Percentiles rank a stretch among this genome's conserved stretches.
These are phyloP conservation scores for Blyttiomyces sp. DNA, from an alignment of 371 early-diverging fungal species.

Conservation along the genomic window DNA sequence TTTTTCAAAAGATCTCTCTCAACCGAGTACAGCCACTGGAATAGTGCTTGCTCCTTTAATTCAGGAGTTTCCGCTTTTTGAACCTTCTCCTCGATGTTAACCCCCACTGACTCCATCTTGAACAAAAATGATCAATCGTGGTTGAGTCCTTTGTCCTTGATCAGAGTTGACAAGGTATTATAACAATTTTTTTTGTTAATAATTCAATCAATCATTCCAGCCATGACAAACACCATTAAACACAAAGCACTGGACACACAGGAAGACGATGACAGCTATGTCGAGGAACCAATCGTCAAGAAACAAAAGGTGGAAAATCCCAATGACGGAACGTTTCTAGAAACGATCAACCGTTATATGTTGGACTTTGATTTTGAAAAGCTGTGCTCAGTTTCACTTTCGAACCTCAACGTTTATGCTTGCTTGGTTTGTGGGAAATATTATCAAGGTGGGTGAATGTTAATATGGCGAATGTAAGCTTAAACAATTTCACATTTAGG, in stretches of 20 bases:
- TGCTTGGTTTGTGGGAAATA: slow-evolving; percentile 97
- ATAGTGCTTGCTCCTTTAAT: slow-evolving; percentile 71
- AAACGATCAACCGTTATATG: slow-evolving; percentile 75
- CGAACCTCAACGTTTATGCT: slow-evolving; percentile 92
- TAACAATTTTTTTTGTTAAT: too few species aligned
- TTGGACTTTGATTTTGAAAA: slow-evolving; percentile 98
- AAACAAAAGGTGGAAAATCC: not conserved
- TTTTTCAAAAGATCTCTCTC: slow-evolving; percentile 54
- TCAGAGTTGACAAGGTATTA: too few species aligned
- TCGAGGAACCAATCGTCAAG: not conserved
- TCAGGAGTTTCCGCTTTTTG: slow-evolving; percentile 57
- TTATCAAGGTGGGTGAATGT: slow-evolving; percentile 71
- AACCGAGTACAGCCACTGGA: slow-evolving; percentile 76
- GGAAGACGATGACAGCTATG: not conserved
- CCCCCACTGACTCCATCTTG: not conserved
- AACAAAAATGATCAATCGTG: too few species aligned
- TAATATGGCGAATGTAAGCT: not conserved
- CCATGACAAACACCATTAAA: too few species aligned
- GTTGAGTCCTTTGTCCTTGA: too few species aligned
- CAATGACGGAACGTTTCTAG: slow-evolving; percentile 40
- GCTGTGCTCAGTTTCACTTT: slow-evolving; percentile 90
- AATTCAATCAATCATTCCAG: too few species aligned
- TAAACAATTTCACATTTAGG: slow-evolving; percentile 42
- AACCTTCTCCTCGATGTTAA: slow-evolving; percentile 49
- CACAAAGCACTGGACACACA: too few species aligned